Conservation (phyloP, 768 basidiomycete genomes). For the Chalciporus pseudorubinellus region DNA sequence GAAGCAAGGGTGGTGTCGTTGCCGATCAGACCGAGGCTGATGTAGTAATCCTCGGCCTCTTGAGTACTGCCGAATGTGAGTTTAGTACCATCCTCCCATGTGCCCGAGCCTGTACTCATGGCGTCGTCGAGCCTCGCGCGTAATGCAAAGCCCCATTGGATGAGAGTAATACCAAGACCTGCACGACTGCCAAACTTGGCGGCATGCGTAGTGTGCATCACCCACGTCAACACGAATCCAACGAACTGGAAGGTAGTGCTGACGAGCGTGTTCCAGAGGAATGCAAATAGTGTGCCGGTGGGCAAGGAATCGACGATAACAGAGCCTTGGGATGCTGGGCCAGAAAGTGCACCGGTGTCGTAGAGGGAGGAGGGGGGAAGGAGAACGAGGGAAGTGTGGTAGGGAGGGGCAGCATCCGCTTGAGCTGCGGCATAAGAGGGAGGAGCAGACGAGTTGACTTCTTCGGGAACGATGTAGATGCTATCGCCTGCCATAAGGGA, state of each 20-base stretch:
- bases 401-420: conserved; percentile 94
- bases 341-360: conserved; percentile 45
- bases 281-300: conserved; percentile 78
- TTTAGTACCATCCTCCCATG: conserved; percentile 26
- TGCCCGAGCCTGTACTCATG: conserved; percentile 32
- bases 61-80: conserved; percentile 46
- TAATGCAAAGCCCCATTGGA: conserved; percentile 89
- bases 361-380: conserved; percentile 49
- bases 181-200: conserved; percentile 91
- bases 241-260: conserved; percentile 98
- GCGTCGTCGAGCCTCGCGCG: conserved; percentile 51
- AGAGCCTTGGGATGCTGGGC: conserved; percentile 48
- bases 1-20: conserved; percentile 25
- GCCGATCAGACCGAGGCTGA: conserved; percentile 23
- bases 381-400: conserved; percentile 97
- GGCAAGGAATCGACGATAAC: conserved; percentile 89
- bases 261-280: conserved; percentile 90
- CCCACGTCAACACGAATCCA: conserved; percentile 89
- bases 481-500: conserved; percentile 53
- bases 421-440: conserved; percentile 92
- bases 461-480: conserved; percentile 79
- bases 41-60: conserved; percentile 46
- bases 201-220: conserved; percentile 90
- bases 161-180: conserved; percentile 92
- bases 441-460: conserved; percentile 76